A percentile compares a stretch with the other conserved stretches of the same genome.
These are phyloP conservation scores for Paecilomyces sp. DNA, from an alignment of 2,329 filamentous ascomycete genomes.

Conservation along the genomic window DNA sequence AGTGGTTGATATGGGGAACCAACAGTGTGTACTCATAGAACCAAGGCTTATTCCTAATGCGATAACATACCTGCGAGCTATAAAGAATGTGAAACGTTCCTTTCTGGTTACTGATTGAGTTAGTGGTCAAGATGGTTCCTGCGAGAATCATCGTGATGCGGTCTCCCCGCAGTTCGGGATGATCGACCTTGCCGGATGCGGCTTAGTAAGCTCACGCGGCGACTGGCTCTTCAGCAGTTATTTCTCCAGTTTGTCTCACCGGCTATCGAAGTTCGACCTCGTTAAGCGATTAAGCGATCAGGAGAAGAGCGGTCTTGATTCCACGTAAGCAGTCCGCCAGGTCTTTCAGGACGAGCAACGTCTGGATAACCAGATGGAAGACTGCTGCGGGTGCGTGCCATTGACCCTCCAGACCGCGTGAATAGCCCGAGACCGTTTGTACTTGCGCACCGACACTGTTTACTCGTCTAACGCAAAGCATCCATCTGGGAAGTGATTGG, in stretches of 20 bases:
- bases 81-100: too few relatives aligned
- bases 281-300: background rate
- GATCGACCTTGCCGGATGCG: background rate
- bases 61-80: too few relatives aligned
- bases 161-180: background rate
- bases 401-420: background rate
- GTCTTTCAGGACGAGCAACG: background rate
- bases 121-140: too few relatives aligned
- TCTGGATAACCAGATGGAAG: background rate
- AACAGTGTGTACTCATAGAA: too few relatives aligned
- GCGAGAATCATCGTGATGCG: background rate
- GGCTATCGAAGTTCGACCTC: background rate
- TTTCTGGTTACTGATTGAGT: too few relatives aligned
- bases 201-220: background rate
- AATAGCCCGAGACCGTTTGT: background rate
- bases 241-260: background rate
- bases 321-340: background rate
- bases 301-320: background rate
- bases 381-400: background rate
- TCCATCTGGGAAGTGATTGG: background rate
- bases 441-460: background rate
- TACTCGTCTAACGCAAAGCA: background rate
- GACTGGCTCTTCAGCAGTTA: background rate
- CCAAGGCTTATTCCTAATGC: too few relatives aligned
- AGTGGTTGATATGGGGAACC: too few relatives aligned